These are phyloP conservation scores for Penicillium bovifimosum DNA, from an alignment of 495 filamentous ascomycete species.

Conservation along the genomic window DNA sequence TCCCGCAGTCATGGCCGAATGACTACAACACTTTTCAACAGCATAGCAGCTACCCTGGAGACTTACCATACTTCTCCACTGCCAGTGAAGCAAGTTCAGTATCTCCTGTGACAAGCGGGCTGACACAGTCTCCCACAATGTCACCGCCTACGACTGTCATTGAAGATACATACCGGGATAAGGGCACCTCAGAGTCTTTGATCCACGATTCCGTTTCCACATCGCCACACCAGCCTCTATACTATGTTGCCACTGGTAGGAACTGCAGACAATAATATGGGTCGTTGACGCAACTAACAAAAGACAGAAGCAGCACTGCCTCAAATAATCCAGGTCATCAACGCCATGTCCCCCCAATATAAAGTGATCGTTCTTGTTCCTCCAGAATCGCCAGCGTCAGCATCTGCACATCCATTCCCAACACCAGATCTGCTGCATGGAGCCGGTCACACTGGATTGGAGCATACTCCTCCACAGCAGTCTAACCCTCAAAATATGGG, in stretches of 20 bases:
- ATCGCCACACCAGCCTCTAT: constrained; percentile 9
- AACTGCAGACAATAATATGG: background rate
- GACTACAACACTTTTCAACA: background rate
- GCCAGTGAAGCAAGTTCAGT: background rate
- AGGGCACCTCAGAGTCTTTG: background rate
- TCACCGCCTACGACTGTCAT: background rate
- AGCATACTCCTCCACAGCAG: background rate
- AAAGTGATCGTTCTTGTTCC: constrained; percentile 19
- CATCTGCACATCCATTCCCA: background rate
- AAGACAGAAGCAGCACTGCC: constrained; percentile 16
- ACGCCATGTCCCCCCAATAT: constrained; percentile 12
- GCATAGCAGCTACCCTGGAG: background rate
- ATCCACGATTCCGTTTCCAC: background rate
- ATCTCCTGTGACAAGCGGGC: background rate
- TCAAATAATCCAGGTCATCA: constrained; percentile 18
- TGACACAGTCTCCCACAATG: background rate
- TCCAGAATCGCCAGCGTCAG: background rate
- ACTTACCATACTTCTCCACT: background rate
- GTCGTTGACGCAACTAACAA: background rate
- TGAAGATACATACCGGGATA: background rate
- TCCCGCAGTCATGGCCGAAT: background rate
- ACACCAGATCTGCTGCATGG: background rate
- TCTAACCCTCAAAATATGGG: background rate
- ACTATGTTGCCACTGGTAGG: constrained; percentile 22
- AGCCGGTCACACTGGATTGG: background rate